Conservation (phyloP, 345 rosid genomes). For the Bruguiera parviflora region DNA sequence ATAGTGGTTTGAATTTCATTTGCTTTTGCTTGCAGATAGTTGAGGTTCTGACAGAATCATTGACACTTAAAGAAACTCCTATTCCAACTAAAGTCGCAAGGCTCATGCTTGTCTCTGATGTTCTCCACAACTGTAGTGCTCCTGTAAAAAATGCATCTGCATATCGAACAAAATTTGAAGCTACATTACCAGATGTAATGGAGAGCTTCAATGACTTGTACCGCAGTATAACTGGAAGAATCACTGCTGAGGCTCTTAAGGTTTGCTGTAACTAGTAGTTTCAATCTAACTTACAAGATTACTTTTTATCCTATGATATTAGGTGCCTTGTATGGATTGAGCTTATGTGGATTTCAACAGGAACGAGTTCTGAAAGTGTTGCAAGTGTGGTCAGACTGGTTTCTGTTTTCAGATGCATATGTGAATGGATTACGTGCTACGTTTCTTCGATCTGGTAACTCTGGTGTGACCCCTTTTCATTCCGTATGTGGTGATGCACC, state of each 20-base stretch:
- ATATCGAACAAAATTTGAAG: conserved; percentile 95
- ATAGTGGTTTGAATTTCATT: conserved; percentile 2
- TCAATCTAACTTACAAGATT: background rate
- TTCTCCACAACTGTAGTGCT: conserved; percentile 97
- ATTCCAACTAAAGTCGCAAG: conserved; percentile 98
- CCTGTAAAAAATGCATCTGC: conserved; percentile 99
- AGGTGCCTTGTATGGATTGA: conserved; percentile 5
- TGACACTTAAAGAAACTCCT: conserved; percentile 90
- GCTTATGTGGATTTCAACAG: conserved; percentile 38
- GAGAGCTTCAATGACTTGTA: conserved; percentile 98
- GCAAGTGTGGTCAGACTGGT: conserved; percentile 99
- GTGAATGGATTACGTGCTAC: conserved; percentile 92
- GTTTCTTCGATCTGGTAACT: conserved; percentile 80
- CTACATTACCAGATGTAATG: conserved; percentile 85
- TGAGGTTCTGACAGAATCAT: conserved; percentile 94
- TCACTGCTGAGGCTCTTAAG: conserved; percentile 97
- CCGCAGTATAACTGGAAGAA: conserved; percentile 90
- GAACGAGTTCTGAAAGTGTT: conserved; percentile 94
- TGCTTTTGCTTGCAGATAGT: conserved; percentile 56
- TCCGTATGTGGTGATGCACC: conserved; percentile 87
- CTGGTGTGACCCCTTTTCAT: conserved; percentile 82
- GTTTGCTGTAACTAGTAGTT: conserved; percentile 34
- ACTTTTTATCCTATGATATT: conserved; percentile 6
- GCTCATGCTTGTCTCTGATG: conserved; percentile 77
- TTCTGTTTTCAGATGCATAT: conserved; percentile 98